A percentile compares a stretch with the other conserved stretches of the same genome.
Evolutionary conservation across 352 stramenopile species (phyloP).

Genomic region (Saprolegnia diclina): DNA sequence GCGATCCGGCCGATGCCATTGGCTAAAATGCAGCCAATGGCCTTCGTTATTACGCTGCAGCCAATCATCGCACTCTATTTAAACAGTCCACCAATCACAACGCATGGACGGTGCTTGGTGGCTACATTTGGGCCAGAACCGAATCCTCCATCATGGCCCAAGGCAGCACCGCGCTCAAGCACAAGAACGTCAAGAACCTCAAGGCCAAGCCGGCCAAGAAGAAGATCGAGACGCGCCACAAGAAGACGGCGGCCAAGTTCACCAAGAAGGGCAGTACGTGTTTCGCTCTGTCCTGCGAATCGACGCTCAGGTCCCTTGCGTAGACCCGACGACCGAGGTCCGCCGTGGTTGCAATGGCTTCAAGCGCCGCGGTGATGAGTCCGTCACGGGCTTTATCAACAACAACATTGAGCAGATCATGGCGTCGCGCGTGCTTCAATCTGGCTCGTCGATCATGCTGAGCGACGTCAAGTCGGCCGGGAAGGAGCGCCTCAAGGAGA

Average conservation of each 20-base stretch:
- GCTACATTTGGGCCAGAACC: no score
- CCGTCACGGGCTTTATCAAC: conserved; percentile 79
- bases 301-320: neutral
- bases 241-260: conserved; percentile 76
- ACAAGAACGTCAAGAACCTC: conserved; percentile 70
- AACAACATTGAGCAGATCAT: conserved; percentile 86
- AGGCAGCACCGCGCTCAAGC: conserved; percentile 76
- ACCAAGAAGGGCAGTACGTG: conserved; percentile 84
- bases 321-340: conserved; percentile 78
- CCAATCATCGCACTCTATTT: neutral
- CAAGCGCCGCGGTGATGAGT: conserved; percentile 70
- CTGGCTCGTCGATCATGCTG: conserved; percentile 52
- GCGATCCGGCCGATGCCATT: neutral
- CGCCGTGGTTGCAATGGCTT: conserved; percentile 61
- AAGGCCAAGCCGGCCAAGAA: conserved; percentile 67
- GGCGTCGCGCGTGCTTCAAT: conserved; percentile 72
- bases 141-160: conserved; percentile 51
- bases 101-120: neutral
- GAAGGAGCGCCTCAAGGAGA: conserved; percentile 81
- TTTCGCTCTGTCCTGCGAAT: neutral
- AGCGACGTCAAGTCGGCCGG: conserved; percentile 59
- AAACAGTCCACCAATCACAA: neutral
- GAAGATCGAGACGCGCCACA: conserved; percentile 63
- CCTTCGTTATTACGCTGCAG: neutral
- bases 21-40: neutral